Percentiles rank a stretch among this genome's conserved stretches.
Conservation (phyloP, 73 alveolate genomes). For the Paramecium octaurelia region DNA sequence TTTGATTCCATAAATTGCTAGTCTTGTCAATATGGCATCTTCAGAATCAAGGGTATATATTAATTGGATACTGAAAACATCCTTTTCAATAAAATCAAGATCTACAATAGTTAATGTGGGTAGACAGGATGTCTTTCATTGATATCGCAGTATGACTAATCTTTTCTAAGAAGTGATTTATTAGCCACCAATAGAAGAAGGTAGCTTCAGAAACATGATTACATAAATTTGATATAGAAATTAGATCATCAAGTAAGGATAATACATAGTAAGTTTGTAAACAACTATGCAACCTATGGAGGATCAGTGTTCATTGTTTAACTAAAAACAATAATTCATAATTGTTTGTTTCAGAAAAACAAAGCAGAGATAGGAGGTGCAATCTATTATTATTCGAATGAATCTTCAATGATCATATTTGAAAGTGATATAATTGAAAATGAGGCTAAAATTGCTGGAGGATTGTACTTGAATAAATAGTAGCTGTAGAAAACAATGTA, state of each 20-base stretch:
- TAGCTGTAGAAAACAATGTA: not conserved
- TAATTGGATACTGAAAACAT: not conserved
- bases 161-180: not conserved
- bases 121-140: not conserved
- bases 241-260: not conserved
- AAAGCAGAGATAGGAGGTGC: not conserved
- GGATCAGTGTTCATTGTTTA: not conserved
- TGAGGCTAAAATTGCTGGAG: not conserved
- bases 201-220: not conserved
- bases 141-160: not conserved
- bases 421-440: not conserved
- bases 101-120: not conserved
- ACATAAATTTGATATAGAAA: too few species aligned
- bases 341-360: not conserved
- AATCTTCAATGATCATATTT: not conserved
- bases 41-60: not conserved
- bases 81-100: not conserved
- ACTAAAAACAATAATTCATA: not conserved
- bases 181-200: not conserved
- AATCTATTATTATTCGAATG: not conserved
- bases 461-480: not conserved
- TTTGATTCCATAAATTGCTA: not conserved
- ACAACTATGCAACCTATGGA: not conserved
- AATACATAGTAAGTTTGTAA: not conserved
- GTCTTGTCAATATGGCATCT: not conserved